Evolutionary conservation across 495 filamentous ascomycete genomes (phyloP), one percentile per base, ranked within the genome.

Genomic region (Hypoxylon lienhwacheense): DNA sequence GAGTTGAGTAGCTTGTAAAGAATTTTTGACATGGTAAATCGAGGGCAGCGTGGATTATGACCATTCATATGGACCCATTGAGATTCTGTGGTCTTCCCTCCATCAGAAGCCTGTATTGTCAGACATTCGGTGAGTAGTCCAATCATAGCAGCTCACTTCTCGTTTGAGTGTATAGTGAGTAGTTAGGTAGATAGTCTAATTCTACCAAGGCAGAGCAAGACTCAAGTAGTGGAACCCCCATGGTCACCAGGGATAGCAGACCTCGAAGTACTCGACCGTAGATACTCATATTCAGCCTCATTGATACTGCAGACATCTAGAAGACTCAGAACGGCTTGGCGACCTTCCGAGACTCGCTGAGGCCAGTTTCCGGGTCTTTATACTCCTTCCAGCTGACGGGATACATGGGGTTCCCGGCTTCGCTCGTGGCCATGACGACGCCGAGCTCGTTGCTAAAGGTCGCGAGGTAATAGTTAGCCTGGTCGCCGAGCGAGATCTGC

Each of bases 381-480:
- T 95, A 92, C 68, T 97, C 91, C 76, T 87, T 90, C 93, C 93
- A 98, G 68, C 84, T 95, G 20, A 95, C 80, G 8, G 93, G 92
- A 61, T 85, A 85, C 87, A 97, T 92, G 67, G 83, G 79, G 68
- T 93, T 91, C 0, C 91, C 93, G 2, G 79, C 81, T 67, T 95
- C 91, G 64, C 90, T 95, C 61, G 79, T 84, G 16, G 93, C 93
- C 87, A 97, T 90, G 15, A 98, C 85, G 35, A 98, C 92, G 15
- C 93, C 93, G 28, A 95, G 76, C 69, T 95, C 87, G 71, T 98
- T 97, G 52, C 80, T 79, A 41, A 90, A 89, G 5, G 93, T 98
- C 25, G 83, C 86, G 11, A 96, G 74, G 70, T 97, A 98, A 69
- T 96, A 97, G 62, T 88, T 95, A 34, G 85, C 83, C 71, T 96